These are phyloP conservation scores for Graphilbum fragrans DNA, from an alignment of 2,329 filamentous ascomycete species.

Conservation along the genomic window DNA sequence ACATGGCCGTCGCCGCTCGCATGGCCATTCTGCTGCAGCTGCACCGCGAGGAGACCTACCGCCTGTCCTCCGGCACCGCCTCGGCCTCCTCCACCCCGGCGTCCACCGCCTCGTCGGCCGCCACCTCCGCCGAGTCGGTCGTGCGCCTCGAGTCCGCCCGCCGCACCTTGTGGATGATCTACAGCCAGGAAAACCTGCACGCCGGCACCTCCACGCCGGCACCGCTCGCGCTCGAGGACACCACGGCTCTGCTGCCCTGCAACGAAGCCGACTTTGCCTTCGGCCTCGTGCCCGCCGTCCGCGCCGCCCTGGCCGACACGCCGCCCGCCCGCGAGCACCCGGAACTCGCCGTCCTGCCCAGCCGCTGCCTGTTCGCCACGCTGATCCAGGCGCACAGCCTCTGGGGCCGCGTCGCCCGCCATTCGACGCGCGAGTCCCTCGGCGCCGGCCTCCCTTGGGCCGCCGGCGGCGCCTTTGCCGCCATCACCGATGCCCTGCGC, in stretches of 20 bases:
- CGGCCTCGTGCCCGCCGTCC: slow-evolving; percentile 31
- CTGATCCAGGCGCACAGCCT: slow-evolving; percentile 41
- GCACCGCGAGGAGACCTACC: slow-evolving; percentile 43
- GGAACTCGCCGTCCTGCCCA: slow-evolving; percentile 26
- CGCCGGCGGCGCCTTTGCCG: slow-evolving; percentile 30
- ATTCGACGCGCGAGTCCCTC: slow-evolving; percentile 21
- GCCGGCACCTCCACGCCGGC: slow-evolving; percentile 37
- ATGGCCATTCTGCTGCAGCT: slow-evolving; percentile 42
- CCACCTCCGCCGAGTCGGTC: slow-evolving; percentile 30
- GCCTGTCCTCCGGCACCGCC: slow-evolving; percentile 13
- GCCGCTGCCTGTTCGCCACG: slow-evolving; percentile 43
- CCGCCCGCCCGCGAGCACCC: slow-evolving; percentile 34
- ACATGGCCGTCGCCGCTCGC: slow-evolving; percentile 41
- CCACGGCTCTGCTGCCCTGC: slow-evolving; percentile 39
- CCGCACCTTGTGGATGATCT: slow-evolving; percentile 46
- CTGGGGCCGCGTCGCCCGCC: slow-evolving; percentile 39
- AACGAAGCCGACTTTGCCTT: slow-evolving; percentile 38
- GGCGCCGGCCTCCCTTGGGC: slow-evolving; percentile 35
- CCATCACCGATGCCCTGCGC: slow-evolving; percentile 26
- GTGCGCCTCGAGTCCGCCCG: slow-evolving; percentile 41
- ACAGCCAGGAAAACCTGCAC: slow-evolving; percentile 45
- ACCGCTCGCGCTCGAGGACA: slow-evolving; percentile 36
- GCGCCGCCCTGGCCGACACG: slow-evolving; percentile 42
- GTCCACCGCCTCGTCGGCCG: slow-evolving; percentile 18
- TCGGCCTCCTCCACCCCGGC: slow-evolving; percentile 11